Evolutionary conservation across 1,139 yeast species (phyloP).

Genomic region (Kluyveromyces marxianus): DNA sequence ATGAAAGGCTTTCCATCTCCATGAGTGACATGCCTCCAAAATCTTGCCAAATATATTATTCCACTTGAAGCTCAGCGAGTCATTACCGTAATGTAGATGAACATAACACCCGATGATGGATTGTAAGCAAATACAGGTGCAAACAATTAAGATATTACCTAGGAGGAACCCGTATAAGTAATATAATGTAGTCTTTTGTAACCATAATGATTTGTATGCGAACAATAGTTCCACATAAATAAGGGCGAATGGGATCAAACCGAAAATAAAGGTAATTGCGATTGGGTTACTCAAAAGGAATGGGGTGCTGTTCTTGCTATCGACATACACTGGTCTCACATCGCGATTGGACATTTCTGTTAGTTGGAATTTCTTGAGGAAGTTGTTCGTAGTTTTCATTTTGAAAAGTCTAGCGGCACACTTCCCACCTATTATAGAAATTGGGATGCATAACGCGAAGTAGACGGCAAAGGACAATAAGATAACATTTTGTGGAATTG

Average conservation of each 20-base stretch:
- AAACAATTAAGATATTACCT: slow-evolving; percentile 53
- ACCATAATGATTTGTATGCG: slow-evolving; percentile 72
- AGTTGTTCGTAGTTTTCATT: slow-evolving; percentile 7
- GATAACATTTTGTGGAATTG: slow-evolving; percentile 70
- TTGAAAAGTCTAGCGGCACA: slow-evolving; percentile 38
- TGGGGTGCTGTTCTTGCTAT: neutral
- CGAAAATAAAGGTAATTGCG: slow-evolving; percentile 37
- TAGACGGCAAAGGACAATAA: slow-evolving; percentile 51
- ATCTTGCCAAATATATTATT: neutral
- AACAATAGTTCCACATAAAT: slow-evolving; percentile 71
- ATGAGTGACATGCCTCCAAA: slow-evolving; percentile 22
- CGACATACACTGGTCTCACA: slow-evolving; percentile 1
- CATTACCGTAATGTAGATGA: slow-evolving; percentile 42
- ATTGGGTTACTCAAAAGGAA: slow-evolving; percentile 7
- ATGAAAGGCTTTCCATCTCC: slow-evolving; percentile 83
- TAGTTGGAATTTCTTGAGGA: neutral
- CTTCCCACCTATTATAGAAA: slow-evolving; percentile 65
- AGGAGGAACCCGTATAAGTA: slow-evolving; percentile 75
- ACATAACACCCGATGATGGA: slow-evolving; percentile 67
- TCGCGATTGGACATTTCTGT: neutral
- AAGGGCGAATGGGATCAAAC: slow-evolving; percentile 71
- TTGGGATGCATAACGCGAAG: slow-evolving; percentile 61
- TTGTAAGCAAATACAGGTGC: slow-evolving; percentile 44
- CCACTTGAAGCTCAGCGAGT: slow-evolving; percentile 14
- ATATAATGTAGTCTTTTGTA: slow-evolving; percentile 70